Evolutionary conservation across 2,329 filamentous ascomycete genomes (phyloP), one percentile per base, ranked within the genome.

Genomic region (Trichoderma polysporum): DNA sequence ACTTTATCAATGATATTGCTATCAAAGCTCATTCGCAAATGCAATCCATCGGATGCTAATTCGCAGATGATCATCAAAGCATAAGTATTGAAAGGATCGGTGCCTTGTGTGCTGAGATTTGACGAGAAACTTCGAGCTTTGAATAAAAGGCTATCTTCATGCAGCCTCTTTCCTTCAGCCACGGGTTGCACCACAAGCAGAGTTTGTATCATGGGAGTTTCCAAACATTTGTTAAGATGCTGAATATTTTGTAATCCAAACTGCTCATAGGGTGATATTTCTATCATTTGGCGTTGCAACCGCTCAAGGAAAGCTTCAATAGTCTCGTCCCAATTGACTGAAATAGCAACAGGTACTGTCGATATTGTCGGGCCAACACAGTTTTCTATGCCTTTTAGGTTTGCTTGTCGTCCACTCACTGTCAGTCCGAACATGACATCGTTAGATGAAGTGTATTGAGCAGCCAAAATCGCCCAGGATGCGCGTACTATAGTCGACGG

Each of bases 201-300:
- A 27, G 63, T 66, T 41, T 66, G 63, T 17, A 66, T 37, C 17
- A 49, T n/a, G 2, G 29, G 39, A 33, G 37, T 19, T 15, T 41
- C 56, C 47, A 52, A 13, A 12, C n/a, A 22, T 9, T 33, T 54
- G 39, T 27, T n/a, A 29, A 33, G 6, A 35, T 27, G 5, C 25
- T 59, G 45, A 83, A 52, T 69, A 54, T 75, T 71, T 13, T 73
- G 70, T 3, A 77, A 63, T 27, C 73, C 73, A 27, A 72, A 66
- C 15, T 76, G 69, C 59, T 73, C 76, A 47, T 66, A 71, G 3
- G 68, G 69, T 1, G 62, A 69, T 68, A 69, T 71, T 57, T 75
- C 71, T 25, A 66, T 60, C 12, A 68, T 53, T 63, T 68, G 67
- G n/a, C 68, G 64, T 69, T 76, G 74, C 13, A 74, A 52, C 12